Conservation (phyloP, 2,329 filamentous ascomycete species). For the Fusarium secorum region DNA sequence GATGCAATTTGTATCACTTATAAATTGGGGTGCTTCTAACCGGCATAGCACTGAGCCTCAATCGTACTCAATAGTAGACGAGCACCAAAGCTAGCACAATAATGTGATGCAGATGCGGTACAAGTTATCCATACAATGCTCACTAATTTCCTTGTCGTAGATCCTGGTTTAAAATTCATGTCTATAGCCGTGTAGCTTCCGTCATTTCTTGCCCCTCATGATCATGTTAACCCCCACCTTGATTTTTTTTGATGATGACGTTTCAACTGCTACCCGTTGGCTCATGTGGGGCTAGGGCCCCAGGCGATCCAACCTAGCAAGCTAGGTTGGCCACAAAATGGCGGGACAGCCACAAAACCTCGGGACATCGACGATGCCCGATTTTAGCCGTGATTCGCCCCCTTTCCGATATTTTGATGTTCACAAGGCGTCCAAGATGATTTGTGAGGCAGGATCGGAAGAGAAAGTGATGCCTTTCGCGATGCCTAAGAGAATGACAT, state of each 20-base stretch:
- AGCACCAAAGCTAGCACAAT: background rate
- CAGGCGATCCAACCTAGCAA: no score
- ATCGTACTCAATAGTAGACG: background rate
- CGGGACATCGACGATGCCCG: no score
- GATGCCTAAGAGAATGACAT: no score
- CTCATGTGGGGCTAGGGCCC: no score
- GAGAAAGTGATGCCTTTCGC: no score
- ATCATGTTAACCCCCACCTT: conserved; percentile 25
- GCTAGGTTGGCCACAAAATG: no score
- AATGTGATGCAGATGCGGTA: background rate
- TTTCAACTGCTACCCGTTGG: conserved; percentile 11
- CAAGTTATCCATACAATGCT: background rate
- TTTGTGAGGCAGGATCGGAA: no score
- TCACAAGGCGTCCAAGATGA: no score
- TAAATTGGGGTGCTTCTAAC: background rate
- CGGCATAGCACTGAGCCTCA: background rate
- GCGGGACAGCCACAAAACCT: no score
- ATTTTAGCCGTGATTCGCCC: no score
- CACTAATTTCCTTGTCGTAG: background rate
- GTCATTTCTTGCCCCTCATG: conserved; percentile 21
- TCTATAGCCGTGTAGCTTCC: background rate
- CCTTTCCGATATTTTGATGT: no score
- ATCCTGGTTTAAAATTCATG: background rate
- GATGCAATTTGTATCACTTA: background rate
- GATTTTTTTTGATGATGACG: conserved; percentile 15